Evolutionary conservation across 2,329 filamentous ascomycete genomes (phyloP).

Genomic region (Sordariomycetes sp.): DNA sequence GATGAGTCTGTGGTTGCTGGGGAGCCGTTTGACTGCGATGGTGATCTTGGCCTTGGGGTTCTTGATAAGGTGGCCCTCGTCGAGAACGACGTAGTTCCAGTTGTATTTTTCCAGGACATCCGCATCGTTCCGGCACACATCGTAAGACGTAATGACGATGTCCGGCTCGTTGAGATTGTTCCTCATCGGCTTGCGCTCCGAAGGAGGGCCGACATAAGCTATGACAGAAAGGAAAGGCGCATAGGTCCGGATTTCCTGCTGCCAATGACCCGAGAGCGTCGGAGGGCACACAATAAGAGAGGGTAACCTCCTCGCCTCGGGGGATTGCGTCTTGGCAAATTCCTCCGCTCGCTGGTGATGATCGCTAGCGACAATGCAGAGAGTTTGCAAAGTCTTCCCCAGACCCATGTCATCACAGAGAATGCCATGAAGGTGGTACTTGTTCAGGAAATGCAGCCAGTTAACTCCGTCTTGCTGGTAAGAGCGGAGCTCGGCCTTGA

Average conservation of each 20-base stretch:
- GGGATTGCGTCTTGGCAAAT: constrained; percentile 68
- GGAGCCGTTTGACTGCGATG: constrained; percentile 77
- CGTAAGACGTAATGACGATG: constrained; percentile 94
- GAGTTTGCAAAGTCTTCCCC: constrained; percentile 91
- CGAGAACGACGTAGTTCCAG: constrained; percentile 96
- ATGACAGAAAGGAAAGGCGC: constrained; percentile 86
- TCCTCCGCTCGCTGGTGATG: constrained; percentile 90
- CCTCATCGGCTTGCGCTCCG: constrained; percentile 64
- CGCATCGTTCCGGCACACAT: constrained; percentile 94
- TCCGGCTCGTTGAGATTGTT: constrained; percentile 66
- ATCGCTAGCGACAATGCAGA: constrained; percentile 96
- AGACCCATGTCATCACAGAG: constrained; percentile 99
- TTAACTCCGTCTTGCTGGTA: constrained; percentile 99
- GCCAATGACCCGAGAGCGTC: constrained; percentile 95
- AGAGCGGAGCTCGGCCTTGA: constrained; percentile 90
- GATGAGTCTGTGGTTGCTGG: constrained; percentile 90
- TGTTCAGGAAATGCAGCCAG: constrained; percentile 96
- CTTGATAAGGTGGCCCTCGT: constrained; percentile 97
- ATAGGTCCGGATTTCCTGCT: constrained; percentile 93
- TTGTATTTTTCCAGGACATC: constrained; percentile 71
- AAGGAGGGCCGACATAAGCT: constrained; percentile 82
- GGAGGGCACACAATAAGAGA: constrained; percentile 94
- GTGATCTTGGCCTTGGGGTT: constrained; percentile 97
- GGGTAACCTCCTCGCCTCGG: constrained; percentile 69
- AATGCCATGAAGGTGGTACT: constrained; percentile 94